Evolutionary conservation across 768 basidiomycete genomes (phyloP).

Genomic region (Suillus americanus): DNA sequence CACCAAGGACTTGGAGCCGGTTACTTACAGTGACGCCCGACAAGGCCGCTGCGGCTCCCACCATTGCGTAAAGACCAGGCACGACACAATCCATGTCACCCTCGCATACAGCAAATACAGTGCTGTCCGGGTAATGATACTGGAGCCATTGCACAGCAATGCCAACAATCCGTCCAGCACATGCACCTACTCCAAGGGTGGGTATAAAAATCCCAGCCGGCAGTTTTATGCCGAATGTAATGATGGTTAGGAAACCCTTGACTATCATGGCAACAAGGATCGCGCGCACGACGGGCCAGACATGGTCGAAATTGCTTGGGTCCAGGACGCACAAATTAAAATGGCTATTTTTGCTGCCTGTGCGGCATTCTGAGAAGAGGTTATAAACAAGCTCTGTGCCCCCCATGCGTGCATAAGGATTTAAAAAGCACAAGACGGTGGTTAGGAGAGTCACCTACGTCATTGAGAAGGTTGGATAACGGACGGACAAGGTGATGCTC

Average conservation of each 20-base stretch:
- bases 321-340: constrained; percentile 72
- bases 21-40: constrained; percentile 88
- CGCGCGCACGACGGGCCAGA: constrained; percentile 61
- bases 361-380: constrained; percentile 84
- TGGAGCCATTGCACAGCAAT: constrained; percentile 78
- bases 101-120: constrained; percentile 65
- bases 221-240: constrained; percentile 91
- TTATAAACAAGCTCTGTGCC: constrained; percentile 94
- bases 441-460: constrained; percentile 76
- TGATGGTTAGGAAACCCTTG: constrained; percentile 76
- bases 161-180: constrained; percentile 86
- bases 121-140: constrained; percentile 54
- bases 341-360: constrained; percentile 52
- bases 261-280: constrained; percentile 79
- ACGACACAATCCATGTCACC: constrained; percentile 74
- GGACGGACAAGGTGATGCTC: constrained; percentile 23
- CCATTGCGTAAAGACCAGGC: constrained; percentile 94
- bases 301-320: constrained; percentile 51
- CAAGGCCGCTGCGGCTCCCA: constrained; percentile 90
- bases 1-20: constrained; percentile 1
- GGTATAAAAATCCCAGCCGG: constrained; percentile 98
- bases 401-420: constrained; percentile 90
- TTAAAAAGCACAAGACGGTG: constrained; percentile 76
- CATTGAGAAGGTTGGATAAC: constrained; percentile 12
- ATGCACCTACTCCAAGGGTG: constrained; percentile 91